phyloP scores from a whole-genome alignment of 495 filamentous ascomycete species.

The Penicillium taxi region DNA sequence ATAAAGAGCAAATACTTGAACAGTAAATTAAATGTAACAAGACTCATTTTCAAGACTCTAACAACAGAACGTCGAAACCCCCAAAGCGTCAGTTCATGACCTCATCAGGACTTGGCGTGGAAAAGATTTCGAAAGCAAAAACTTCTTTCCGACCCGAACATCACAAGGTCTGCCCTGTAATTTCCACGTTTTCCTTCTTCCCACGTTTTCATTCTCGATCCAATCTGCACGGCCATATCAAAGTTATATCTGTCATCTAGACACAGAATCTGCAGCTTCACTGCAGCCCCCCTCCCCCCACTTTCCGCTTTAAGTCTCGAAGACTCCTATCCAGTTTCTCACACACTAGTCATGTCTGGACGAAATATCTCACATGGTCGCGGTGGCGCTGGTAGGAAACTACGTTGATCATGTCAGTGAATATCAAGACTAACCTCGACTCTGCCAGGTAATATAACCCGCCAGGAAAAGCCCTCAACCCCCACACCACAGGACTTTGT shows the following conservation, averaged over 20 bases:
- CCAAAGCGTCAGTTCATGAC: constrained; percentile 12
- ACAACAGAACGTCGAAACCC: too few species aligned
- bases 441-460: constrained; percentile 61
- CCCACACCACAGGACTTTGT: constrained; percentile 53
- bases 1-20: too few species aligned
- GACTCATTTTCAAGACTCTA: too few species aligned
- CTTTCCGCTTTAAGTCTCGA: background rate
- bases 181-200: too few species aligned
- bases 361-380: constrained; percentile 46
- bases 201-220: too few species aligned
- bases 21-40: too few species aligned
- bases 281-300: background rate
- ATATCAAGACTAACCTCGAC: background rate
- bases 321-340: background rate
- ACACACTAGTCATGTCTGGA: constrained; percentile 13
- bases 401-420: background rate
- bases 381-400: constrained; percentile 44
- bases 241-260: too few species aligned
- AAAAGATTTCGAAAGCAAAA: constrained; percentile 9
- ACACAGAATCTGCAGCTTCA: constrained; percentile 10
- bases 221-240: too few species aligned
- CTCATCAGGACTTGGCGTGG: constrained; percentile 14
- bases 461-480: constrained; percentile 43
- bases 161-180: too few species aligned
- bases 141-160: background rate